phyloP scores from a whole-genome alignment of 1,284 basidiomycete species.

The Tetrapyrgos nigripes region DNA sequence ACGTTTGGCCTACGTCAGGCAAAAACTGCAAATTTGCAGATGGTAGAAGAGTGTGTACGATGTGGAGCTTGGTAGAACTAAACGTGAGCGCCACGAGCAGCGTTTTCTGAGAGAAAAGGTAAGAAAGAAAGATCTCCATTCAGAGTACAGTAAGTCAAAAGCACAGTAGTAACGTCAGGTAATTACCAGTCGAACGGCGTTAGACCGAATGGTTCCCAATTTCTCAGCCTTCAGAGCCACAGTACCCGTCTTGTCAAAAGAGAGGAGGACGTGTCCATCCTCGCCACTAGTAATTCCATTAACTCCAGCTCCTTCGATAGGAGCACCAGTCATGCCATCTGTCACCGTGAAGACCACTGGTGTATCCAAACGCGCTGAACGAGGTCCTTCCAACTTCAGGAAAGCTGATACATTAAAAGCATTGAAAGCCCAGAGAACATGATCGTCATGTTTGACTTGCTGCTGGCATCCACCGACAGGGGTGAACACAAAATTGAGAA shows the following conservation, averaged over 20 bases:
- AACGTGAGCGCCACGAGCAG: too few relatives aligned
- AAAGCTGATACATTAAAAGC: conserved; percentile 32
- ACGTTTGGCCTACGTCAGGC: too few relatives aligned
- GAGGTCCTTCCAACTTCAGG: conserved; percentile 36
- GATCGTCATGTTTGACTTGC: conserved; percentile 30
- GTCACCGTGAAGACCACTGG: conserved; percentile 34
- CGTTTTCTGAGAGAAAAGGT: too few relatives aligned
- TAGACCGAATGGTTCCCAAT: conserved; percentile 37
- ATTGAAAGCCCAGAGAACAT: conserved; percentile 41
- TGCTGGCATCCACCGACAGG: conserved; percentile 44
- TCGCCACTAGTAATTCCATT: conserved; percentile 28
- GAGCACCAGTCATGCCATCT: conserved; percentile 33
- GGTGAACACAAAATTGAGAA: conserved; percentile 36
- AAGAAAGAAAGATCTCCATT: too few relatives aligned
- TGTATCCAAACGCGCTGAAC: conserved; percentile 23
- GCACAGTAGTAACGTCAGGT: background rate
- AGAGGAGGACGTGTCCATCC: conserved; percentile 34
- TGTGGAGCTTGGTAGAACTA: too few relatives aligned
- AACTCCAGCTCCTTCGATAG: conserved; percentile 36
- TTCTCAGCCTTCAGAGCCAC: conserved; percentile 37
- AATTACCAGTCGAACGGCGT: conserved; percentile 9
- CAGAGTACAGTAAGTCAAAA: too few relatives aligned
- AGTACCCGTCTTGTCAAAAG: conserved; percentile 30
- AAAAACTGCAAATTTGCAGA: too few relatives aligned
- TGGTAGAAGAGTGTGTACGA: too few relatives aligned